These are phyloP conservation scores for Aspergillus aculeatus DNA, from an alignment of 2,329 filamentous ascomycete species.

Conservation along the genomic window DNA sequence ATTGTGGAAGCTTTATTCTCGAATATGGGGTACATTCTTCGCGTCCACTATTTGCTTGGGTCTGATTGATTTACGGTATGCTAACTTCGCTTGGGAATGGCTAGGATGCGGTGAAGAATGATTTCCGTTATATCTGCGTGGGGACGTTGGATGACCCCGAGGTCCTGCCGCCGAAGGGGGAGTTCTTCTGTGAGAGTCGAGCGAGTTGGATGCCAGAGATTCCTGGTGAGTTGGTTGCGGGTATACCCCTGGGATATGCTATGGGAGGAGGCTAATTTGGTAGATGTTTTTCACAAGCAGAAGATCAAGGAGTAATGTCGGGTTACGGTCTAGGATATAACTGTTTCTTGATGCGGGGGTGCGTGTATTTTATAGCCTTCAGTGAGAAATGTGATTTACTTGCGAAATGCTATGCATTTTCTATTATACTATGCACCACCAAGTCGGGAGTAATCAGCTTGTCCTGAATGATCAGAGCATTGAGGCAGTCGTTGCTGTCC, in stretches of 20 bases:
- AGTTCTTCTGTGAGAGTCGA: slow-evolving; percentile 54
- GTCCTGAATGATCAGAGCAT: slow-evolving; percentile 31
- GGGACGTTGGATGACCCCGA: slow-evolving; percentile 53
- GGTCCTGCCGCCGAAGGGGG: slow-evolving; percentile 52
- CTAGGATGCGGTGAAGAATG: slow-evolving; percentile 33
- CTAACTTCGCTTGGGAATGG: not conserved
- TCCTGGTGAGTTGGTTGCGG: slow-evolving; percentile 40
- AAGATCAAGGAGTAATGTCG: slow-evolving; percentile 42
- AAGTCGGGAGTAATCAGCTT: slow-evolving; percentile 29
- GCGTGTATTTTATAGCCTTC: not conserved
- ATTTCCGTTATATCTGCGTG: slow-evolving; percentile 47
- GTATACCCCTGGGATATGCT: not conserved
- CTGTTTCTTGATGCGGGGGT: too few relatives aligned
- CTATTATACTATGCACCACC: slow-evolving; percentile 24
- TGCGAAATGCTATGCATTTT: not conserved
- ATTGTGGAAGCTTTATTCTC: slow-evolving; percentile 52
- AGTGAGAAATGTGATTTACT: not conserved
- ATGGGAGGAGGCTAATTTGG: slow-evolving; percentile 6
- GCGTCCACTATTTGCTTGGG: not conserved
- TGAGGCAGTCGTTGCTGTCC: slow-evolving; percentile 41
- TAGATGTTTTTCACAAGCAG: slow-evolving; percentile 49
- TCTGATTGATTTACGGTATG: not conserved
- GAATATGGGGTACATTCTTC: slow-evolving; percentile 50
- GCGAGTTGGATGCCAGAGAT: slow-evolving; percentile 54
- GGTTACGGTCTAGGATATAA: not conserved